Percentiles rank a stretch among this genome's conserved stretches.
phyloP scores from a whole-genome alignment of 1,284 basidiomycete genomes.

The Moesziomyces parantarcticus region DNA sequence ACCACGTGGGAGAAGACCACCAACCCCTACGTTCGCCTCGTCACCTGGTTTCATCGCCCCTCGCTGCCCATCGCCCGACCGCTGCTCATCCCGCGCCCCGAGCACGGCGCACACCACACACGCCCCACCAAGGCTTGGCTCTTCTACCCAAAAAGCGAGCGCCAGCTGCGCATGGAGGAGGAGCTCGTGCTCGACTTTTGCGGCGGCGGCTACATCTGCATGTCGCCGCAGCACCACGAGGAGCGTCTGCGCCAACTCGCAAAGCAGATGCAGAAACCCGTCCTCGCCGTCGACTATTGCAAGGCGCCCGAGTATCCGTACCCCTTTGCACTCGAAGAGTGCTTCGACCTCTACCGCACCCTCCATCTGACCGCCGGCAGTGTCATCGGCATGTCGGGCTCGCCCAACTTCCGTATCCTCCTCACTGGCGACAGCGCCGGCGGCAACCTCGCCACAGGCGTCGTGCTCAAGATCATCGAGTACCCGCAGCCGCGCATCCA shows the following conservation, averaged over 20 bases:
- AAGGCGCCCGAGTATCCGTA: conserved; percentile 81
- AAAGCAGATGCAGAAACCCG: conserved; percentile 79
- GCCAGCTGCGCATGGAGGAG: conserved; percentile 72
- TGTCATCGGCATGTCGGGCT: conserved; percentile 78
- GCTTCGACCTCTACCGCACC: conserved; percentile 86
- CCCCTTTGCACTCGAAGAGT: conserved; percentile 83
- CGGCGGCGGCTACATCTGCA: conserved; percentile 94
- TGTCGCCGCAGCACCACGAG: conserved; percentile 86
- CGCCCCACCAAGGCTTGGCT: conserved; percentile 85
- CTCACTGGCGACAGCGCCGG: conserved; percentile 62
- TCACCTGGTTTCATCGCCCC: conserved; percentile 74
- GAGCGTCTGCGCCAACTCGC: conserved; percentile 91
- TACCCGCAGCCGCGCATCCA: conserved; percentile 60
- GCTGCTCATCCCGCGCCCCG: conserved; percentile 82
- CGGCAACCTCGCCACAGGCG: conserved; percentile 55
- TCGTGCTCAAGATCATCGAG: conserved; percentile 59
- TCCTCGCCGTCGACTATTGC: conserved; percentile 90
- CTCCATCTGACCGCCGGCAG: conserved; percentile 82
- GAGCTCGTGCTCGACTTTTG: conserved; percentile 77
- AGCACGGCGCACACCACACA: conserved; percentile 65
- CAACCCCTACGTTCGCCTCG: conserved; percentile 85
- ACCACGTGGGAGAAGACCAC: conserved; percentile 95
- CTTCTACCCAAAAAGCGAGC: conserved; percentile 81
- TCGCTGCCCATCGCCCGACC: conserved; percentile 77
- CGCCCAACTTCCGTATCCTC: conserved; percentile 49